Conservation (phyloP, 1,139 yeast species). For the Scheffersomyces segobiensis region DNA sequence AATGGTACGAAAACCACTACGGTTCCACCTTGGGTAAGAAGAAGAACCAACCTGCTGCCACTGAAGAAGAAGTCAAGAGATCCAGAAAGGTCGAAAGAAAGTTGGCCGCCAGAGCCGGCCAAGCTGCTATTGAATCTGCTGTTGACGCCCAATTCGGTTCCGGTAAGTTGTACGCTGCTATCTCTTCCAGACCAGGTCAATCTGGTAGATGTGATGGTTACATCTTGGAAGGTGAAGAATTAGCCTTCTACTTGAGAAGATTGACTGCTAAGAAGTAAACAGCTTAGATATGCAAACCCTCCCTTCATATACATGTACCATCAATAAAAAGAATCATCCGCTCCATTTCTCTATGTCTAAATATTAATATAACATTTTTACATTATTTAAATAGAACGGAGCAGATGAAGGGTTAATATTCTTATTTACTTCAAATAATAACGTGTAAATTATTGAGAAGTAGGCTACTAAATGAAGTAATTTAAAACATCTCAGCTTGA, state of each 20-base stretch:
- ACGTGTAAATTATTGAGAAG: not conserved
- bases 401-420: not conserved
- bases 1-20: conserved; percentile 98
- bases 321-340: not conserved
- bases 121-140: conserved; percentile 83
- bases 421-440: not conserved
- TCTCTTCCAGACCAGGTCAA: conserved; percentile 99
- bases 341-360: conserved; percentile 1
- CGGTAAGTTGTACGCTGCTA: conserved; percentile 98
- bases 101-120: conserved; percentile 86
- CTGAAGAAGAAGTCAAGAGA: conserved; percentile 57
- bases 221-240: conserved; percentile 99
- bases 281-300: conserved; percentile 2
- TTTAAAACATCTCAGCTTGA: too few relatives aligned
- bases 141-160: conserved; percentile 96
- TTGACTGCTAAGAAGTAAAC: conserved; percentile 96
- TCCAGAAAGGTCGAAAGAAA: conserved; percentile 88
- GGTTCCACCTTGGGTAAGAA: conserved; percentile 93
- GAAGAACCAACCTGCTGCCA: conserved; percentile 37
- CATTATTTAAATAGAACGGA: not conserved
- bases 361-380: not conserved
- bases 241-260: conserved; percentile 99
- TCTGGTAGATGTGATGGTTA: conserved; percentile 99
- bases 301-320: conserved; percentile 7
- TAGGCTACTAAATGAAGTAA: not conserved